Conservation (phyloP, 805 yeast species). For the Candida corydali region DNA sequence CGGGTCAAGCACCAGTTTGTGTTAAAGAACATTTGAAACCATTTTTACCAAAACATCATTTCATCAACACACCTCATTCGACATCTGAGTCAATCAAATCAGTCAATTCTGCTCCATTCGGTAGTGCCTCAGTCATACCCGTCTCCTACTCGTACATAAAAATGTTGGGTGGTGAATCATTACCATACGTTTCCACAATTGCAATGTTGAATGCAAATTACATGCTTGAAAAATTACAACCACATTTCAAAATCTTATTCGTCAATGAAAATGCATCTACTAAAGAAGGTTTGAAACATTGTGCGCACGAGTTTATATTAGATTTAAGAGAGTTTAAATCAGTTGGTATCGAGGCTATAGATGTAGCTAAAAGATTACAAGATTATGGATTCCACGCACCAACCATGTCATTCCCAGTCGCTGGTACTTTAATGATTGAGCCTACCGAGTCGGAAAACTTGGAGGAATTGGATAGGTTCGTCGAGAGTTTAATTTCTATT, state of each 20-base stretch:
- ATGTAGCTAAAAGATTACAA: slow-evolving; percentile 93
- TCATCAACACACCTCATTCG: slow-evolving; percentile 49
- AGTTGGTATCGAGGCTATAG: slow-evolving; percentile 87
- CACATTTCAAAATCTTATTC: slow-evolving; percentile 73
- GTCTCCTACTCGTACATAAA: slow-evolving; percentile 94
- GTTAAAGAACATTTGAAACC: slow-evolving; percentile 77
- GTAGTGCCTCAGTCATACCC: slow-evolving; percentile 90
- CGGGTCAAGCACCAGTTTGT: slow-evolving; percentile 98
- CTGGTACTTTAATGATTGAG: slow-evolving; percentile 96
- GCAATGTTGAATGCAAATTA: slow-evolving; percentile 96
- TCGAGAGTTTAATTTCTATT: slow-evolving; percentile 80
- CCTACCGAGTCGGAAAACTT: slow-evolving; percentile 94
- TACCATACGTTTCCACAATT: slow-evolving; percentile 81
- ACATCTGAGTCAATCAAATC: slow-evolving; percentile 58
- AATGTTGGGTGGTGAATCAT: slow-evolving; percentile 81
- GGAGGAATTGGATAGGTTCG: slow-evolving; percentile 85
- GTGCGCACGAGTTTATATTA: slow-evolving; percentile 95
- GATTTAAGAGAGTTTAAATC: slow-evolving; percentile 83
- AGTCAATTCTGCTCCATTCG: slow-evolving; percentile 91
- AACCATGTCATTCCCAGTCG: slow-evolving; percentile 97
- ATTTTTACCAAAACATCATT: slow-evolving; percentile 76
- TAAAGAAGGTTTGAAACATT: slow-evolving; percentile 53
- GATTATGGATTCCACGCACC: slow-evolving; percentile 99
- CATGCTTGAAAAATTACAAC: slow-evolving; percentile 76
- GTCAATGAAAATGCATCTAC: slow-evolving; percentile 41